Conservation (phyloP, 352 stramenopile species). For the Aphanomyces cochlioides region DNA sequence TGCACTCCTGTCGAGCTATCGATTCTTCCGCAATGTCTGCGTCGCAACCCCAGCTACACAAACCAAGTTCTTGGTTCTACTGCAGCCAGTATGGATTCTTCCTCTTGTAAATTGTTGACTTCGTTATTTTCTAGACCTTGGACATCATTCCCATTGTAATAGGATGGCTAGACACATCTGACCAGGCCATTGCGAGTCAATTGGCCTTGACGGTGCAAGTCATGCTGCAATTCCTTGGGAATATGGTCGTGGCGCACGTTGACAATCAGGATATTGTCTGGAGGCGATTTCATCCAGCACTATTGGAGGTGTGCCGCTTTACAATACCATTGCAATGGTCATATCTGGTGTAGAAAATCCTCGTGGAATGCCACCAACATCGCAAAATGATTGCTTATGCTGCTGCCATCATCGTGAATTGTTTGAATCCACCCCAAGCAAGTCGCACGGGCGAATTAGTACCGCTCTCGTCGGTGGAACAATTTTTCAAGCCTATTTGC, state of each 20-base stretch:
- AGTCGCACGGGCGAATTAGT: slow-evolving; percentile 53
- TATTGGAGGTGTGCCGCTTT: slow-evolving; percentile 49
- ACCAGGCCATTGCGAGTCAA: slow-evolving; percentile 46
- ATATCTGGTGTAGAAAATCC: slow-evolving; percentile 54
- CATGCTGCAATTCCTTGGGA: slow-evolving; percentile 71
- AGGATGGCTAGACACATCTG: slow-evolving; percentile 57
- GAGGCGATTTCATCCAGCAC: slow-evolving; percentile 60
- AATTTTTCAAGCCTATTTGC: not conserved
- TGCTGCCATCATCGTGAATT: slow-evolving; percentile 62
- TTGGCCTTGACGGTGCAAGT: slow-evolving; percentile 60
- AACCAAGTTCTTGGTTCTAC: slow-evolving; percentile 37
- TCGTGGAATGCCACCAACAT: slow-evolving; percentile 73
- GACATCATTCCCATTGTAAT: slow-evolving; percentile 42
- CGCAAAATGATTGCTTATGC: slow-evolving; percentile 73
- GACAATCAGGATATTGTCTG: slow-evolving; percentile 52
- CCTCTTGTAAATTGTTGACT: slow-evolving; percentile 1
- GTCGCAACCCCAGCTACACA: slow-evolving; percentile 50
- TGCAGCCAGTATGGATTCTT: slow-evolving; percentile 21
- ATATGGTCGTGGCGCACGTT: slow-evolving; percentile 47
- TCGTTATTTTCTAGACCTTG: slow-evolving; percentile 37
- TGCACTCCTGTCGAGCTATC: slow-evolving; percentile 46
- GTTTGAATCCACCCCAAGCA: slow-evolving; percentile 43
- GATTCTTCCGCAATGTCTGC: slow-evolving; percentile 73
- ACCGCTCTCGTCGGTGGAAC: not conserved
- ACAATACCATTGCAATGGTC: not conserved